Conservation (phyloP, 163 green algal genomes). For the Volvox carteri region DNA sequence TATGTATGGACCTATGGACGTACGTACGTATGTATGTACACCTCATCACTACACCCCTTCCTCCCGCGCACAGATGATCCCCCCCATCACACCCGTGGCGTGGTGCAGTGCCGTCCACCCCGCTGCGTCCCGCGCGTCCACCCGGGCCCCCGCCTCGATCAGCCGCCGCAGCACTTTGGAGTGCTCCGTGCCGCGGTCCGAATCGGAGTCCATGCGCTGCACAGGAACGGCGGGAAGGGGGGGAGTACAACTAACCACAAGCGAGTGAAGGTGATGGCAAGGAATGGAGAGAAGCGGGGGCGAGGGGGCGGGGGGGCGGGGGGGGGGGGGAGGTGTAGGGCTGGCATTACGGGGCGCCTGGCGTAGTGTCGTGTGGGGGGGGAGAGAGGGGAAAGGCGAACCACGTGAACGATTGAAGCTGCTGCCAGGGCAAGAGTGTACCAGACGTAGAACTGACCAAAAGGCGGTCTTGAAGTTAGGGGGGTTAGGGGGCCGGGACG, state of each 20-base stretch:
- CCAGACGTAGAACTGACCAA: too few relatives aligned
- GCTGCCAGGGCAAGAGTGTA: too few relatives aligned
- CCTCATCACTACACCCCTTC: too few relatives aligned
- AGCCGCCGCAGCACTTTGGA: constrained; percentile 38
- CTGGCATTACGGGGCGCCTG: background rate
- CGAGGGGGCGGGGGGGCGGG: background rate
- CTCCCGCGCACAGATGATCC: too few relatives aligned
- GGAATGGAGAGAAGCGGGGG: too few relatives aligned
- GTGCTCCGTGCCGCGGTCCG: constrained; percentile 11
- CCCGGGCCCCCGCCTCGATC: constrained; percentile 3
- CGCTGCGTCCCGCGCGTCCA: constrained; percentile 27
- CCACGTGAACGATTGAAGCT: too few relatives aligned
- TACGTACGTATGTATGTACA: too few relatives aligned
- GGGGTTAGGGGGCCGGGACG: background rate
- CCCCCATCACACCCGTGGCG: constrained; percentile 13
- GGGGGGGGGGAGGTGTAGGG: background rate
- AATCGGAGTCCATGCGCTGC: background rate
- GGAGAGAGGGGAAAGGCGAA: too few relatives aligned
- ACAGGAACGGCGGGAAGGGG: background rate
- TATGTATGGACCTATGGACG: too few relatives aligned
- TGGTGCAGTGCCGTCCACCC: constrained; percentile 43
- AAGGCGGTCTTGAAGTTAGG: constrained; percentile 33
- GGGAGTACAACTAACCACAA: background rate
- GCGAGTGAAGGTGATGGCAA: too few relatives aligned
- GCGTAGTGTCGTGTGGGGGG: too few relatives aligned